Conservation (phyloP, 2,329 filamentous ascomycete species). For the Aspergillus calidoustus region DNA sequence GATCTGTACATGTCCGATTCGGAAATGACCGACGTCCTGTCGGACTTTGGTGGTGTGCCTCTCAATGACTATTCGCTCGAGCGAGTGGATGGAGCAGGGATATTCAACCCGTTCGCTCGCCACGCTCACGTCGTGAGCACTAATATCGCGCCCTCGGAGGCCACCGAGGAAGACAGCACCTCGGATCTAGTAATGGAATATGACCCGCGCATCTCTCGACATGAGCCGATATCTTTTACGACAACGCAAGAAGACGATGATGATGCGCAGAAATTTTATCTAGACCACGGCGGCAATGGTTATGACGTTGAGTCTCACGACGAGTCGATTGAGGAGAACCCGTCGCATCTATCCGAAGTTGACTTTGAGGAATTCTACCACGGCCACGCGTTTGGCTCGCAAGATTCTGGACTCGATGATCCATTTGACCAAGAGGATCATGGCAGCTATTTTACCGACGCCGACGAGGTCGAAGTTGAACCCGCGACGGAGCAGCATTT, state of each 20-base stretch:
- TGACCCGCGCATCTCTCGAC: slow-evolving; percentile 26
- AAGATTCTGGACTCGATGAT: slow-evolving; percentile 17
- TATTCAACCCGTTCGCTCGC: slow-evolving; percentile 27
- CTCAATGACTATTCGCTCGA: slow-evolving; percentile 22
- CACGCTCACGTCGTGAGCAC: slow-evolving; percentile 21
- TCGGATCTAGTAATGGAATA: slow-evolving; percentile 33
- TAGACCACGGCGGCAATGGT: slow-evolving; percentile 30
- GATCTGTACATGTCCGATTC: slow-evolving; percentile 31
- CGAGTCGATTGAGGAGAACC: slow-evolving; percentile 7
- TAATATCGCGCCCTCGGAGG: slow-evolving; percentile 28
- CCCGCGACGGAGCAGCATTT: slow-evolving; percentile 24
- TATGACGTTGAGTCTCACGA: slow-evolving; percentile 19
- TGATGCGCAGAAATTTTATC: slow-evolving; percentile 40
- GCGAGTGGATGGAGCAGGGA: slow-evolving; percentile 25
- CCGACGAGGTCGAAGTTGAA: slow-evolving; percentile 21
- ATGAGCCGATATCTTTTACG: slow-evolving; percentile 19
- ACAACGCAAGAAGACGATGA: slow-evolving; percentile 33
- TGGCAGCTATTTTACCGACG: slow-evolving; percentile 23
- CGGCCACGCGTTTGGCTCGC: slow-evolving; percentile 22
- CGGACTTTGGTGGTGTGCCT: slow-evolving; percentile 28
- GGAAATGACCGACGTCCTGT: slow-evolving; percentile 30
- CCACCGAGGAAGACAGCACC: slow-evolving; percentile 25
- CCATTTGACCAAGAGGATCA: slow-evolving; percentile 23
- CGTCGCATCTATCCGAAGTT: slow-evolving; percentile 25
- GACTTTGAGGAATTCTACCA: slow-evolving; percentile 39